phyloP scores from a whole-genome alignment of 768 basidiomycete genomes.

The Podaxis sp. region DNA sequence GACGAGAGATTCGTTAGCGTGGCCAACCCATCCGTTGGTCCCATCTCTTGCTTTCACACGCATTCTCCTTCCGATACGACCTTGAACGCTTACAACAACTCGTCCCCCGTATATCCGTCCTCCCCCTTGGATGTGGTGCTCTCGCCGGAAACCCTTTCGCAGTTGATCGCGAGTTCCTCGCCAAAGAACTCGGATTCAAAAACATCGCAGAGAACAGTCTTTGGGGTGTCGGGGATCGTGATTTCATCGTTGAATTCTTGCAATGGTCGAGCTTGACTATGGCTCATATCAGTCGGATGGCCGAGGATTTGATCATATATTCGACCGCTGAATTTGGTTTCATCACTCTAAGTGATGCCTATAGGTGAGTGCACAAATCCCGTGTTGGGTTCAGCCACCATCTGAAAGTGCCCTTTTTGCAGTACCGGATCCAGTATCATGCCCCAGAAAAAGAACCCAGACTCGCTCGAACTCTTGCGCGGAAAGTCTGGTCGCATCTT shows the following conservation, averaged over 20 bases:
- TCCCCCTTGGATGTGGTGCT: constrained; percentile 92
- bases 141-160: constrained; percentile 96
- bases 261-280: constrained; percentile 94
- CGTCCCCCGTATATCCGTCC: constrained; percentile 84
- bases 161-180: constrained; percentile 91
- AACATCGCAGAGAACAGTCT: constrained; percentile 93
- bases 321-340: constrained; percentile 98
- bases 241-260: constrained; percentile 95
- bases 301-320: constrained; percentile 95
- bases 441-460: constrained; percentile 99
- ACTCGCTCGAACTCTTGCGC: constrained; percentile 90
- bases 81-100: constrained; percentile 81
- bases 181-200: constrained; percentile 83
- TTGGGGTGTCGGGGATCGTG: constrained; percentile 94
- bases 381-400: not conserved
- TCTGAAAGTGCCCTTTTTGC: not conserved
- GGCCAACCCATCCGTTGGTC: constrained; percentile 99
- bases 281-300: constrained; percentile 91
- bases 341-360: constrained; percentile 90
- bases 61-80: constrained; percentile 89
- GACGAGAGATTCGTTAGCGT: constrained; percentile 50
- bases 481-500: constrained; percentile 95
- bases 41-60: constrained; percentile 92
- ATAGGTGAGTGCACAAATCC: constrained; percentile 52
- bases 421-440: constrained; percentile 99